Conservation (phyloP, 2,329 filamentous ascomycete genomes). For the Aspergillus proliferans region DNA sequence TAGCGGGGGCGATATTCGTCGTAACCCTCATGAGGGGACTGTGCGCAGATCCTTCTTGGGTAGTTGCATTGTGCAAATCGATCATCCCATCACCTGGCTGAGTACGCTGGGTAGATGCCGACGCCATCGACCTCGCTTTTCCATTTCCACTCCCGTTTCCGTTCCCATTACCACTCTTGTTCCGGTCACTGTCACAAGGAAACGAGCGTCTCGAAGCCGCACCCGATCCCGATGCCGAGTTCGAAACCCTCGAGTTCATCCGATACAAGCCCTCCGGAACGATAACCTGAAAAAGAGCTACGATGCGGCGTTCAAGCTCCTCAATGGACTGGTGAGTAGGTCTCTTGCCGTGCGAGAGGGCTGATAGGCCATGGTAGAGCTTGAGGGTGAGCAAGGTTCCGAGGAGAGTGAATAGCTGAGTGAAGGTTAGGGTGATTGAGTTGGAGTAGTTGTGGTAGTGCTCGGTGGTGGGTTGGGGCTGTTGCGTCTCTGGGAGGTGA, state of each 20-base stretch:
- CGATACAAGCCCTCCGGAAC: constrained; percentile 6
- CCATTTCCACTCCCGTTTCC: no score
- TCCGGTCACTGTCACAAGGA: no score
- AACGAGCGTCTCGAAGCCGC: no score
- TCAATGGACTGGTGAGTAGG: constrained; percentile 13
- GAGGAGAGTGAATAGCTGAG: not conserved
- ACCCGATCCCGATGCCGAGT: no score
- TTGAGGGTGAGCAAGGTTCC: not conserved
- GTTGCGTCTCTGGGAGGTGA: not conserved
- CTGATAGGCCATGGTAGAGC: not conserved
- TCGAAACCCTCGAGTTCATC: not conserved
- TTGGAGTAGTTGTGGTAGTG: not conserved
- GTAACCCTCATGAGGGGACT: constrained; percentile 4
- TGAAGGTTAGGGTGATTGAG: not conserved
- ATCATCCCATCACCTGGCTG: no score
- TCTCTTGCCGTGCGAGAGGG: not conserved
- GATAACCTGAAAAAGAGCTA: constrained; percentile 14
- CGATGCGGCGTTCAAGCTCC: constrained; percentile 16
- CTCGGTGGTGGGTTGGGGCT: not conserved
- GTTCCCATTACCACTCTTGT: no score
- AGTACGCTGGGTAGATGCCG: no score
- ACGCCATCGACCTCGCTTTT: no score
- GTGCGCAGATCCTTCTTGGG: not conserved
- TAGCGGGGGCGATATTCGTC: constrained; percentile 2
- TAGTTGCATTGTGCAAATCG: not conserved